A percentile compares a stretch with the other conserved stretches of the same genome.
Evolutionary conservation across 169 alveolate genomes (phyloP).

Genomic region (Babesia divergens): DNA sequence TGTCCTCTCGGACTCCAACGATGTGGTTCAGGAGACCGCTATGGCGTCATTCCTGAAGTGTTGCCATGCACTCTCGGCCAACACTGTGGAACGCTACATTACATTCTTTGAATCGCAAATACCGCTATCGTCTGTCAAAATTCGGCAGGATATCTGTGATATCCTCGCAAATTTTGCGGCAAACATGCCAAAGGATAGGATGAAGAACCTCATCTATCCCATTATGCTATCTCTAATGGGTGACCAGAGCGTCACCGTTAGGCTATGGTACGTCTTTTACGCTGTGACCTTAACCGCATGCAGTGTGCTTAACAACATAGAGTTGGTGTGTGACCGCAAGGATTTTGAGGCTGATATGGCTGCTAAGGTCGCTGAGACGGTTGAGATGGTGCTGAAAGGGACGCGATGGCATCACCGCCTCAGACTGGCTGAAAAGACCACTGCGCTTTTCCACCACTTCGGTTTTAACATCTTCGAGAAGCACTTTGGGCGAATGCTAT

Average conservation of each 20-base stretch:
- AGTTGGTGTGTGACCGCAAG: slow-evolving; percentile 33
- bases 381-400: slow-evolving; percentile 16
- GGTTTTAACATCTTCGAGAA: slow-evolving; percentile 39
- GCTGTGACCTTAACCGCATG: background rate
- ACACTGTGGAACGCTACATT: slow-evolving; percentile 28
- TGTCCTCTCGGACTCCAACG: slow-evolving; percentile 42
- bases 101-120: slow-evolving; percentile 31
- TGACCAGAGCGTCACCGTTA: slow-evolving; percentile 46
- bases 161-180: slow-evolving; percentile 49
- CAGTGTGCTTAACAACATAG: slow-evolving; percentile 47
- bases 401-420: slow-evolving; percentile 60
- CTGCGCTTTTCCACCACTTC: slow-evolving; percentile 43
- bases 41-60: slow-evolving; percentile 34
- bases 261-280: slow-evolving; percentile 35
- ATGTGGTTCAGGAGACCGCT: slow-evolving; percentile 40
- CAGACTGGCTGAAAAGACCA: slow-evolving; percentile 48
- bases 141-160: slow-evolving; percentile 23
- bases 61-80: slow-evolving; percentile 37
- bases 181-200: slow-evolving; percentile 7
- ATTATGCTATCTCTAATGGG: slow-evolving; percentile 9
- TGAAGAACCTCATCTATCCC: slow-evolving; percentile 3
- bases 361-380: slow-evolving; percentile 29
- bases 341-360: slow-evolving; percentile 42
- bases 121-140: slow-evolving; percentile 8
- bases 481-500: slow-evolving; percentile 25